Percentiles rank a stretch among this genome's conserved stretches.
phyloP scores from a whole-genome alignment of 306 rosid species.

The Trifolium subterraneum region DNA sequence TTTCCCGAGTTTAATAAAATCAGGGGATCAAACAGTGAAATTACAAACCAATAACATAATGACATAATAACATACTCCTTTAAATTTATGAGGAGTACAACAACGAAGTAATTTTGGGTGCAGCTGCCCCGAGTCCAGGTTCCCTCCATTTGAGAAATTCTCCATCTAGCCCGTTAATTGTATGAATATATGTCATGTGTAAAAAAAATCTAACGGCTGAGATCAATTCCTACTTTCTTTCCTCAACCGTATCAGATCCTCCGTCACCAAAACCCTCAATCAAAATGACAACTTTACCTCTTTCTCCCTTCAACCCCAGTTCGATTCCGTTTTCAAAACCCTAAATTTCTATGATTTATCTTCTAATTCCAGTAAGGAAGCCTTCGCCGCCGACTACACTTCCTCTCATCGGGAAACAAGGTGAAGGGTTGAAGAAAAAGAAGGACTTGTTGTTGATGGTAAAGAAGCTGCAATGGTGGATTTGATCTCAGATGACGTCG shows the following conservation, averaged over 20 bases:
- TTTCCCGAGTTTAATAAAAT: too few species aligned
- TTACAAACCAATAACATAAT: too few species aligned
- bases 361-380: neutral
- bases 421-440: conserved; percentile 75
- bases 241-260: conserved; percentile 53
- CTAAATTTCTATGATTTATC: conserved; percentile 24
- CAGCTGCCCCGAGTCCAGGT: too few species aligned
- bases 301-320: conserved; percentile 65
- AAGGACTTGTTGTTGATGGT: conserved; percentile 55
- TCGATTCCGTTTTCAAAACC: conserved; percentile 49
- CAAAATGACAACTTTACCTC: conserved; percentile 38
- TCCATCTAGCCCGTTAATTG: too few species aligned
- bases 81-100: too few species aligned
- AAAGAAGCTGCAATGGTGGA: conserved; percentile 43
- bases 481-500: conserved; percentile 3
- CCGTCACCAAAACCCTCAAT: conserved; percentile 36
- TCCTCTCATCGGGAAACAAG: conserved; percentile 47
- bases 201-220: too few species aligned
- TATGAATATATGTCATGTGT: too few species aligned
- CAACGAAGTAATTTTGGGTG: too few species aligned
- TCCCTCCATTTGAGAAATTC: too few species aligned
- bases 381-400: conserved; percentile 16
- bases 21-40: too few species aligned
- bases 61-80: too few species aligned
- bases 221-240: too few species aligned